These are phyloP conservation scores for Ophiosphaerella herpotricha DNA, from an alignment of 2,329 filamentous ascomycete species.

Conservation along the genomic window DNA sequence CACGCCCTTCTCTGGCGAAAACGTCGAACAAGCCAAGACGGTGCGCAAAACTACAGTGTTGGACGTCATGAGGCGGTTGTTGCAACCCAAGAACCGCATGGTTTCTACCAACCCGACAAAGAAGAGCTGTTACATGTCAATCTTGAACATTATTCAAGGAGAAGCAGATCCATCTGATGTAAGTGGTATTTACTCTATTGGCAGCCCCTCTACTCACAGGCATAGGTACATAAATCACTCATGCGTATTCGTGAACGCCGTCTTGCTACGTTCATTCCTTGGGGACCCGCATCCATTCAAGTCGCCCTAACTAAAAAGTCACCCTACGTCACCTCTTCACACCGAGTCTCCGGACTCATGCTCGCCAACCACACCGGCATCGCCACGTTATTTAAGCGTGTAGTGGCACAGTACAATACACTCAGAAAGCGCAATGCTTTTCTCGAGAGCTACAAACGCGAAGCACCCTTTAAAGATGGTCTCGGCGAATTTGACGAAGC, in stretches of 20 bases:
- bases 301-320: constrained; percentile 96
- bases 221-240: constrained; percentile 86
- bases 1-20: constrained; percentile 95
- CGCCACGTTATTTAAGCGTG: constrained; percentile 93
- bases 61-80: constrained; percentile 92
- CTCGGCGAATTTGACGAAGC: constrained; percentile 95
- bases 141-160: constrained; percentile 97
- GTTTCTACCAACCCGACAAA: constrained; percentile 94
- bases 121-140: constrained; percentile 98
- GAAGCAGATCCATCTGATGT: constrained; percentile 96
- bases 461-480: constrained; percentile 88
- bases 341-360: constrained; percentile 96
- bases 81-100: constrained; percentile 99
- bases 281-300: constrained; percentile 97
- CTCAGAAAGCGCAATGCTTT: constrained; percentile 97
- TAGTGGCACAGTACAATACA: constrained; percentile 88
- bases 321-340: constrained; percentile 91
- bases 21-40: constrained; percentile 95
- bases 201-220: constrained; percentile 8
- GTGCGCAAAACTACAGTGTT: constrained; percentile 97
- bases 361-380: constrained; percentile 97
- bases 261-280: constrained; percentile 95
- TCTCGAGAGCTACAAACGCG: constrained; percentile 94
- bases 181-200: constrained; percentile 17
- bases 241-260: constrained; percentile 93